phyloP scores from a whole-genome alignment of 106 monocot genomes.

The Apostasia ramifera region DNA sequence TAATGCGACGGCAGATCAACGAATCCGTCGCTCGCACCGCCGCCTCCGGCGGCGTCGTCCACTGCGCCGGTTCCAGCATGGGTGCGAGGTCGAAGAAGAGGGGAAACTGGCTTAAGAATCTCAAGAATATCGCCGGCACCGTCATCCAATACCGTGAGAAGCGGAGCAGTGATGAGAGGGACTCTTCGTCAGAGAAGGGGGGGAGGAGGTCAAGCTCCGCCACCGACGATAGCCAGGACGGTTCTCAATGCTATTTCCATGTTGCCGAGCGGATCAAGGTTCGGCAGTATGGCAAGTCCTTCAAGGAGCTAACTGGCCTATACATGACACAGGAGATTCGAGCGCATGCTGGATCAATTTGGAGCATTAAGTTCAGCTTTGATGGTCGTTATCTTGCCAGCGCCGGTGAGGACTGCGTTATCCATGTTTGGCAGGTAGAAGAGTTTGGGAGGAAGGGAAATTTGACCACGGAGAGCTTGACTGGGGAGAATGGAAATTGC shows the following conservation, averaged over 20 bases:
- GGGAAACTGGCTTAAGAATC: constrained; percentile 42
- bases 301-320: constrained; percentile 53
- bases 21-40: constrained; percentile 8
- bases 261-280: constrained; percentile 57
- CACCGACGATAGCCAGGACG: constrained; percentile 73
- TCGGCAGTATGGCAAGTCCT: constrained; percentile 51
- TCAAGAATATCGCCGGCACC: constrained; percentile 36
- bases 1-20: constrained; percentile 69
- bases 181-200: constrained; percentile 50
- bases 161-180: constrained; percentile 52
- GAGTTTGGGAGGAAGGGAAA: constrained; percentile 40
- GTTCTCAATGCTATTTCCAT: constrained; percentile 14
- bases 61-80: neutral
- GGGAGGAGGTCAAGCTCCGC: constrained; percentile 67
- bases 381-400: constrained; percentile 53
- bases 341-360: constrained; percentile 63
- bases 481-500: constrained; percentile 26
- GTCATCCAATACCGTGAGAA: constrained; percentile 21
- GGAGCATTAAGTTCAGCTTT: constrained; percentile 58
- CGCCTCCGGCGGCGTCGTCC: neutral
- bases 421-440: constrained; percentile 47
- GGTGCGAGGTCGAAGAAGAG: constrained; percentile 26
- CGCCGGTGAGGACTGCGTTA: constrained; percentile 59
- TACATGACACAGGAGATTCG: constrained; percentile 58
- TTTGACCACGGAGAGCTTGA: constrained; percentile 21